phyloP scores from a whole-genome alignment of 2,329 filamentous ascomycete genomes.

The Pezizomycotina sp. region DNA sequence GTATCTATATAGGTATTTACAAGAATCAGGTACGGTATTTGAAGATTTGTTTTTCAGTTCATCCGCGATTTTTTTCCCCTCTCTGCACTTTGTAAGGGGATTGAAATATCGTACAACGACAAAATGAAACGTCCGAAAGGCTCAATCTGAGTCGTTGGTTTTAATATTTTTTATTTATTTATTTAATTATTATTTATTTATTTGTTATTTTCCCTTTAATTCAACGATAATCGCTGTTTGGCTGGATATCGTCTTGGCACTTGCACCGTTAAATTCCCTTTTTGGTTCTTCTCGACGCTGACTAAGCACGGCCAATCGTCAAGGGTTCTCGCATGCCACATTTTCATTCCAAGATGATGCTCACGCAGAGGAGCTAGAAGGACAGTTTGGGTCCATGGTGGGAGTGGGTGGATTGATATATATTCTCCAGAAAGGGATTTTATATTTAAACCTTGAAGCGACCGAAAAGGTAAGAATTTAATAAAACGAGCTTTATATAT shows the following conservation, averaged over 20 bases:
- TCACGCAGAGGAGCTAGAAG: slow-evolving; percentile 13
- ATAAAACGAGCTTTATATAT: slow-evolving; percentile 11
- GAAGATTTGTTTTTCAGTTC: slow-evolving; percentile 10
- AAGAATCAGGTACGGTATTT: slow-evolving; percentile 20
- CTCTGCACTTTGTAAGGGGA: slow-evolving; percentile 10
- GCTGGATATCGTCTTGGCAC: neutral
- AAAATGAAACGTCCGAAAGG: slow-evolving; percentile 8
- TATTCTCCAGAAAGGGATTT: slow-evolving; percentile 16
- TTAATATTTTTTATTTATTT: neutral
- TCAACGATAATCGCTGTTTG: neutral
- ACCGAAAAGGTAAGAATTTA: too few relatives aligned
- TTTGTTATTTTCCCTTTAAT: neutral
- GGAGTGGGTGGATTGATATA: slow-evolving; percentile 16
- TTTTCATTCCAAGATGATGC: slow-evolving; percentile 19
- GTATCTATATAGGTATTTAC: slow-evolving; percentile 21
- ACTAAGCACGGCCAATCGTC: too few relatives aligned
- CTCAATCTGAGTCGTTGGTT: neutral
- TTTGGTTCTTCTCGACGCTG: neutral
- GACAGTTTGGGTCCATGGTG: slow-evolving; percentile 15
- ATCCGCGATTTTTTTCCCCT: slow-evolving; percentile 4
- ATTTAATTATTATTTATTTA: neutral
- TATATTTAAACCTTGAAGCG: slow-evolving; percentile 13
- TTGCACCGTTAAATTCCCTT: slow-evolving; percentile 4
- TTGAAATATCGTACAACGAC: slow-evolving; percentile 4
- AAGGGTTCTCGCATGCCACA: slow-evolving; percentile 16